A percentile compares a stretch with the other conserved stretches of the same genome.
These are phyloP conservation scores for Pichia rugopelliculosa DNA, from an alignment of 805 yeast genomes.

Conservation along the genomic window DNA sequence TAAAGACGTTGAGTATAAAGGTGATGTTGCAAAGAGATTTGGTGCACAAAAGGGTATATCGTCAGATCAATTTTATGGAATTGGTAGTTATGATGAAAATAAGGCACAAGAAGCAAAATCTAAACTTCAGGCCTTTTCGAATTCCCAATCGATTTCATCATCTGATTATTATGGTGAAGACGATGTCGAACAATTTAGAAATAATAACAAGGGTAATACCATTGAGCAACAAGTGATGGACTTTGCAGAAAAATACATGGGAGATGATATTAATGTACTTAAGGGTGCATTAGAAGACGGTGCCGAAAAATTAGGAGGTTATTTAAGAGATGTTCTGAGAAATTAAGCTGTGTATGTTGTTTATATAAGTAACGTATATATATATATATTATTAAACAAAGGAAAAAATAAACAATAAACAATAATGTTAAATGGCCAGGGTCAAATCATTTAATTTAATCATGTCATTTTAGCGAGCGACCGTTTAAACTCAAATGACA, in stretches of 20 bases:
- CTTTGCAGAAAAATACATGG: conserved; percentile 59
- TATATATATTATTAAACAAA: no score
- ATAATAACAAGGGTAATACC: conserved; percentile 29
- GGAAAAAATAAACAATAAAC: no score
- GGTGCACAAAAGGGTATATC: conserved; percentile 93
- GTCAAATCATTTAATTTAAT: no score
- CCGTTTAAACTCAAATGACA: no score
- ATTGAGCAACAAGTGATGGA: conserved; percentile 49
- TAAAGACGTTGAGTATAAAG: conserved; percentile 49
- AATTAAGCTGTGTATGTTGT: conserved; percentile 10
- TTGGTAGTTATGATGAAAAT: conserved; percentile 71
- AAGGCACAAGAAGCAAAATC: conserved; percentile 73
- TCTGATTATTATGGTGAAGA: conserved; percentile 83
- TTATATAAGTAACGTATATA: no score
- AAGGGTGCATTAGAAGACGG: conserved; percentile 93
- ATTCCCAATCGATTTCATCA: conserved; percentile 88
- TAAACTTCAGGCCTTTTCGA: conserved; percentile 75
- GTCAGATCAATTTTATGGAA: conserved; percentile 89
- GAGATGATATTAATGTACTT: conserved; percentile 80
- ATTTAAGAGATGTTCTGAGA: conserved; percentile 78
- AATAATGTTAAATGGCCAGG: no score
- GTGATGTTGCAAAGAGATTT: conserved; percentile 67
- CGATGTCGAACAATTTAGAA: conserved; percentile 25
- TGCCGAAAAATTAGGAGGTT: conserved; percentile 79
- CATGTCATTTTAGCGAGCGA: no score